Percentiles rank a stretch among this genome's conserved stretches.
Evolutionary conservation across 2,329 filamentous ascomycete species (phyloP).

Genomic region (Chaetothyriales sp.): DNA sequence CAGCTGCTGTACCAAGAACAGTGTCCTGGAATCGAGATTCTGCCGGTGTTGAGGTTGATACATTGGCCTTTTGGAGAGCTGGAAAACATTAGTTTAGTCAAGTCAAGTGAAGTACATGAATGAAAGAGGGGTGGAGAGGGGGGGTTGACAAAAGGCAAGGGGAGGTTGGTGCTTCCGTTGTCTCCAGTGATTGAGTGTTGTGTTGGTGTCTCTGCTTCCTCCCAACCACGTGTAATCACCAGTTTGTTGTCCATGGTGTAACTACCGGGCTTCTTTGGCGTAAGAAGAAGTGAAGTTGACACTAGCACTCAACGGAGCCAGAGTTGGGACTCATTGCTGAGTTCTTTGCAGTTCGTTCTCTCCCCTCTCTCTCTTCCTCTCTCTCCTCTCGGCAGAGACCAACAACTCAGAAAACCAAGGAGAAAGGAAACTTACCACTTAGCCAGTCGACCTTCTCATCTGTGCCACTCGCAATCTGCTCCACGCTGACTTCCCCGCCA

Average conservation of each 20-base stretch:
- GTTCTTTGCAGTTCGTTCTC: too few species aligned
- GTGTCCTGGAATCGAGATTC: slow-evolving; percentile 77
- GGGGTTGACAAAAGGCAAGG: too few species aligned
- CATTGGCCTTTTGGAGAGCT: slow-evolving; percentile 56
- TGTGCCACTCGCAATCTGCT: slow-evolving; percentile 30
- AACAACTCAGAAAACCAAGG: not conserved
- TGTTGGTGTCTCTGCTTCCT: slow-evolving; percentile 1
- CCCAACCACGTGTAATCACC: not conserved
- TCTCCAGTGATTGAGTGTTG: too few species aligned
- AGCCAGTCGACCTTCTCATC: slow-evolving; percentile 54
- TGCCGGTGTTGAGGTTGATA: slow-evolving; percentile 20
- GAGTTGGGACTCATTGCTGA: too few species aligned
- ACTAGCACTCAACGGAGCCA: too few species aligned
- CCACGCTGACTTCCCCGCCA: slow-evolving; percentile 37
- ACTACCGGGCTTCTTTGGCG: not conserved
- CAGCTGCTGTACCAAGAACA: slow-evolving; percentile 54
- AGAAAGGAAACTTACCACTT: slow-evolving; percentile 34
- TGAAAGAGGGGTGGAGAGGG: too few species aligned
- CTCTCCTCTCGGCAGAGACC: not conserved
- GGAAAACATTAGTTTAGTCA: slow-evolving; percentile 1
- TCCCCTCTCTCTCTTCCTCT: too few species aligned
- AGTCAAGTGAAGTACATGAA: not conserved
- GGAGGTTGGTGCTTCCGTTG: too few species aligned
- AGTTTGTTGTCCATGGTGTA: too few species aligned
- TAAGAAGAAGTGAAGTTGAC: not conserved